Evolutionary conservation across 805 yeast genomes (phyloP).

Genomic region (Schizosaccharomyces cryophilus): DNA sequence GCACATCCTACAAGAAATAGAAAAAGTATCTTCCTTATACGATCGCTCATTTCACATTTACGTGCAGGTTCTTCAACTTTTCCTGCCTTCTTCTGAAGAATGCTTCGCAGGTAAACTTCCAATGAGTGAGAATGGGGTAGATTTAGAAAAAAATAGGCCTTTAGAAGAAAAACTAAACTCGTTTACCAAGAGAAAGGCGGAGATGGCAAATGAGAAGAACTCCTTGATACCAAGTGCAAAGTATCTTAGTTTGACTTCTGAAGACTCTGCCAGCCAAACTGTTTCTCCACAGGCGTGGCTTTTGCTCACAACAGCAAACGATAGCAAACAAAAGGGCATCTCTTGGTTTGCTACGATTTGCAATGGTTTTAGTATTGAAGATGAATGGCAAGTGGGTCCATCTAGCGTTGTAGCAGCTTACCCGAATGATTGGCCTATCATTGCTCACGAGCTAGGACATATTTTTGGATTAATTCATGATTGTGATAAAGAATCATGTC

Average conservation of each 20-base stretch:
- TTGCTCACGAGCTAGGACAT: conserved; percentile 19
- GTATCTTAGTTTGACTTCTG: too few species aligned
- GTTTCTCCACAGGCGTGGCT: background rate
- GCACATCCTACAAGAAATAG: conserved; percentile 13
- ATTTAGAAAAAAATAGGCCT: background rate
- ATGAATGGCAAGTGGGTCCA: background rate
- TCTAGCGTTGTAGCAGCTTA: conserved; percentile 15
- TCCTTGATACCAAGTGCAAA: too few species aligned
- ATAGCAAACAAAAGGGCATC: background rate
- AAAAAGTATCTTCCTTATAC: conserved; percentile 15
- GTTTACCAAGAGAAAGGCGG: too few species aligned
- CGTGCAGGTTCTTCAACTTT: conserved; percentile 11
- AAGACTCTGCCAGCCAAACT: too few species aligned
- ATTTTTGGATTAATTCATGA: conserved; percentile 20
- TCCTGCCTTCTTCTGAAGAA: background rate
- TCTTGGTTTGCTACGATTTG: background rate
- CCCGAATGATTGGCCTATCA: conserved; percentile 14
- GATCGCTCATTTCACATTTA: conserved; percentile 16
- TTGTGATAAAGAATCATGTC: conserved; percentile 16
- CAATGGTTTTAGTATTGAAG: background rate
- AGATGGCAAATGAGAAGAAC: too few species aligned
- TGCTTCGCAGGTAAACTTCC: background rate
- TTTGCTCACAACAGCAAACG: background rate
- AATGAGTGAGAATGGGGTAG: background rate
- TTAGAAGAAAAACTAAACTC: background rate